Evolutionary conservation across 2,329 filamentous ascomycete genomes (phyloP), one percentile per base, ranked within the genome.

Genomic region (Passalora sequoiae): DNA sequence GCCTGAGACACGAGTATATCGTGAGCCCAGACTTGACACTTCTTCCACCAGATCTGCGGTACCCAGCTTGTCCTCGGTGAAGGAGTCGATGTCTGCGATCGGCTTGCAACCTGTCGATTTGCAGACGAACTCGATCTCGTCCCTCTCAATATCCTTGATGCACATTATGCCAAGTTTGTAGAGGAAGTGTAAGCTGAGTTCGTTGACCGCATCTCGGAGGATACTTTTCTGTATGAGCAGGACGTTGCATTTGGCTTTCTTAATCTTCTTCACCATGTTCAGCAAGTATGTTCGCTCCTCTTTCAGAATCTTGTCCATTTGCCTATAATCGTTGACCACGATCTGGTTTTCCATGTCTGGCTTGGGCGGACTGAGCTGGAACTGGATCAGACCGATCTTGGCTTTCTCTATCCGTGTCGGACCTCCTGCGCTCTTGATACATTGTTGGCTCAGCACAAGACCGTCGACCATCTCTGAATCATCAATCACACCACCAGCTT

Each of bases 331-430:
- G 69, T 98, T 98, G 62, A 98, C 92, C 22, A 94, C 84, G 54
- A 98, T 97, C 63, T 94, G 92, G 72, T 98, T 98, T 74, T 98
- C 92, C 92, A 98, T 98, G 81, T 98, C 92, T 57, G 92, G 92
- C 72, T 98, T 98, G 2, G 92, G 92, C 35, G 92, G 91, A 69
- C 89, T 95, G 59, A 98, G 81, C 70, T 98, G 92, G 78, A 98
- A 98, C 67, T 98, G 92, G 57, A 98, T 97, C 50, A 98, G 76
- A 54, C 86, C 92, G 70, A 98, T 98, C 71, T 77, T 84, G 52
- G 92, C 92, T 79, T 98, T 98, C 71, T 98, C 92, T 75, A 97
- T 94, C 61, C 89, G 80, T 57, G 82, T 78, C 41, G 92, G 91
- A 4, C 92, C 92, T 60, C 89, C 86, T 21, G 87, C 89, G 63